phyloP scores from a whole-genome alignment of 202 grass and related monocot species.

The Cymbopogon flexuosus region DNA sequence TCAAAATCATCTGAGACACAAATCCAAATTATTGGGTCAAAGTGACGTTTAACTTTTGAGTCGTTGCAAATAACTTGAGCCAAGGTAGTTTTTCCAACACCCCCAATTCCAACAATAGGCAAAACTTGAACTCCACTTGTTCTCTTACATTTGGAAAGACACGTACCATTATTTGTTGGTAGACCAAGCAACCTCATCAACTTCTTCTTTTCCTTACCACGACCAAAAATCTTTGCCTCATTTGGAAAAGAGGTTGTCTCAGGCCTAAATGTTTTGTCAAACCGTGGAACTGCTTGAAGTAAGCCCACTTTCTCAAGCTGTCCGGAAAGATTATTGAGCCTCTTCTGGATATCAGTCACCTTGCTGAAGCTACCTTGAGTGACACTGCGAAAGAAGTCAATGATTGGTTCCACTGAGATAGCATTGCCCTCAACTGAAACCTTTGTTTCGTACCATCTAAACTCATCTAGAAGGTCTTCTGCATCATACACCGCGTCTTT shows the following conservation, averaged over 20 bases:
- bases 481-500: constrained; percentile 1
- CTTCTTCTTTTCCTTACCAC: no score
- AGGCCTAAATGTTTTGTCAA: no score
- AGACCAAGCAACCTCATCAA: no score
- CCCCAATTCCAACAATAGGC: no score
- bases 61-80: no score
- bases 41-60: not conserved
- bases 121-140: no score
- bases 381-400: not conserved
- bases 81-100: no score
- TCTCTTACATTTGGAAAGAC: no score
- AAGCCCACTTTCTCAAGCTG: no score
- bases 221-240: no score
- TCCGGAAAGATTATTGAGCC: not conserved
- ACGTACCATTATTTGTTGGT: no score
- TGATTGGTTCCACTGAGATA: not conserved
- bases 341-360: not conserved
- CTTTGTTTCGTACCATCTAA: not conserved
- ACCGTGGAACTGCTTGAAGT: no score
- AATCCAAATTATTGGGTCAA: not conserved
- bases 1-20: not conserved
- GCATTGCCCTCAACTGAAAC: not conserved
- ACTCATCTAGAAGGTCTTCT: not conserved
- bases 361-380: not conserved
- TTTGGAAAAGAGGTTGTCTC: not conserved